A percentile compares a stretch with the other conserved stretches of the same genome.
These are phyloP conservation scores for Lactifluus pinguis DNA, from an alignment of 768 basidiomycete genomes.

Conservation along the genomic window DNA sequence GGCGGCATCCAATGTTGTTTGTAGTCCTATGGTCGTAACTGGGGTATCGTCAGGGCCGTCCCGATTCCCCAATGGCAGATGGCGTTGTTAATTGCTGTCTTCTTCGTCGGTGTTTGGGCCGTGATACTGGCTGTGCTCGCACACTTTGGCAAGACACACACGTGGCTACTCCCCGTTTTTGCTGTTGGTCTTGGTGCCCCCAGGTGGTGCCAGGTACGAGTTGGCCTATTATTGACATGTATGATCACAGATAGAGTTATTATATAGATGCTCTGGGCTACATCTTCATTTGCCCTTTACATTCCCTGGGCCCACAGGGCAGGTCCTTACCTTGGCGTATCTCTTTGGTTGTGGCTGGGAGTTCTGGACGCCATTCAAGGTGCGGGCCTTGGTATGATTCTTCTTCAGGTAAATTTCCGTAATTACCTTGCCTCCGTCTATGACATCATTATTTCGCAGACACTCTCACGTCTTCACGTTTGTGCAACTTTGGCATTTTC, in stretches of 20 bases:
- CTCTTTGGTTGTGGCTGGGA: constrained; percentile 92
- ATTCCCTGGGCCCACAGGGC: constrained; percentile 85
- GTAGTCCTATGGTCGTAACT: constrained; percentile 87
- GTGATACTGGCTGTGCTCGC: constrained; percentile 65
- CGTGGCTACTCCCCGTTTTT: constrained; percentile 91
- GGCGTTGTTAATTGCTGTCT: constrained; percentile 64
- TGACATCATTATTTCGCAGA: constrained; percentile 32
- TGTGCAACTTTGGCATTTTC: constrained; percentile 88
- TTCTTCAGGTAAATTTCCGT: constrained; percentile 45
- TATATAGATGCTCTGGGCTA: constrained; percentile 82
- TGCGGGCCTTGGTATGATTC: constrained; percentile 87
- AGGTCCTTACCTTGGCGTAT: constrained; percentile 87
- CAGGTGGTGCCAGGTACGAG: constrained; percentile 79
- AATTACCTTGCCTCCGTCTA: not conserved
- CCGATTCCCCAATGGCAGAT: constrained; percentile 79
- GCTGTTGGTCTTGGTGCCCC: constrained; percentile 92
- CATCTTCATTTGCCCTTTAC: constrained; percentile 85
- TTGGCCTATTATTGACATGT: not conserved
- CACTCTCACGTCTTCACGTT: constrained; percentile 86
- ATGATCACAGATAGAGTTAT: constrained; percentile 2
- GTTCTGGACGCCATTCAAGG: constrained; percentile 92
- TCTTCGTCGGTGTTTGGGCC: constrained; percentile 88
- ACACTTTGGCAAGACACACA: constrained; percentile 83
- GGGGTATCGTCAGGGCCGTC: constrained; percentile 87
- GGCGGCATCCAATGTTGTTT: constrained; percentile 3